These are phyloP conservation scores for Euphorbia celastroides DNA, from an alignment of 441 rosid species.

Conservation along the genomic window DNA sequence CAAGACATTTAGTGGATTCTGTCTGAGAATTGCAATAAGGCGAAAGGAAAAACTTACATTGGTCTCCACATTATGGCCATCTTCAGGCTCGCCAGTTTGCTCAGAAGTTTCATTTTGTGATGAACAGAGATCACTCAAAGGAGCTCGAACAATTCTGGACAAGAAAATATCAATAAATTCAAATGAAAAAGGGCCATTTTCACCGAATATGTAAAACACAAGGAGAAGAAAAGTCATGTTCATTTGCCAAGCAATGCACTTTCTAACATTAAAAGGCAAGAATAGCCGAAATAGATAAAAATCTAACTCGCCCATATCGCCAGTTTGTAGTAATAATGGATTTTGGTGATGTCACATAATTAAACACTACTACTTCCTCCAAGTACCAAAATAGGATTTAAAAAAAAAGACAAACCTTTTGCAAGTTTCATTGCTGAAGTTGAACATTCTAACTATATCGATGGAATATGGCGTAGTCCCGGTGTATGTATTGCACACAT, in stretches of 20 bases:
- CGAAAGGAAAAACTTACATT: constrained; percentile 30
- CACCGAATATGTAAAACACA: no score
- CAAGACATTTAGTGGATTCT: constrained; percentile 15
- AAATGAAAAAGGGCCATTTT: background rate
- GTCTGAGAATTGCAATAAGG: constrained; percentile 2
- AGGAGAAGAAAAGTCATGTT: no score
- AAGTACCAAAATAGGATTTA: constrained; percentile 5
- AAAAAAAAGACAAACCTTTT: constrained; percentile 46
- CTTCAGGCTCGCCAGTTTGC: constrained; percentile 29
- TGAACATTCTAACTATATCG: constrained; percentile 85
- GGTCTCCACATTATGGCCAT: constrained; percentile 24
- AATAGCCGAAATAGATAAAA: no score
- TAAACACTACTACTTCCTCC: background rate
- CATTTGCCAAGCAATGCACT: background rate
- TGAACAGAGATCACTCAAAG: constrained; percentile 51
- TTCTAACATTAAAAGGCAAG: background rate
- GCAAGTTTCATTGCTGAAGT: constrained; percentile 58
- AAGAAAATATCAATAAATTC: constrained; percentile 7
- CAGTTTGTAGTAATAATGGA: background rate
- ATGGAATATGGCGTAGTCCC: constrained; percentile 50
- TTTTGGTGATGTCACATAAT: background rate
- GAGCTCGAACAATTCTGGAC: constrained; percentile 57
- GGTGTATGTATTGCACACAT: constrained; percentile 57
- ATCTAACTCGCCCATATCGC: background rate
- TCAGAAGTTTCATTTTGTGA: constrained; percentile 28